Base-by-base conservation (phyloP, 768 basidiomycete genomes). In the Auricularia cornea region DNA sequence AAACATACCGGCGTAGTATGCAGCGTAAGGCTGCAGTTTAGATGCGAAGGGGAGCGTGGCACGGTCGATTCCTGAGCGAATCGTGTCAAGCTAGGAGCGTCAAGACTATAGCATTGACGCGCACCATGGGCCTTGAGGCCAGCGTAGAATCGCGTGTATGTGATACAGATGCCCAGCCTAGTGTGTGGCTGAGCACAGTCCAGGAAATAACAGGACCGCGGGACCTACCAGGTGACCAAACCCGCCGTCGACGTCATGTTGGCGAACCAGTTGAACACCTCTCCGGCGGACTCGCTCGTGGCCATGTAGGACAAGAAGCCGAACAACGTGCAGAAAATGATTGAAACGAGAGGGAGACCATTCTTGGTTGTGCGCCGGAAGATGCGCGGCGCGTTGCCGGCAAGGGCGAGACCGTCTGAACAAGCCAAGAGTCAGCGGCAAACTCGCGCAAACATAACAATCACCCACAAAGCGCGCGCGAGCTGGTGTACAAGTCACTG, bases 401-500 rank as follows among this genome's bases (percentile, higher is more conserved):
- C 79, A 18, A 81, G 69, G 29, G 94, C 89, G 63, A 98, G 81
- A 60, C 92, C 93, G 73, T 95, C 90, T 89, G 64, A 41, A 51
- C 20, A 26, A 61, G 33, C 3, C 10, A 38, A 38, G 30, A 20
- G 6, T 3, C 41, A 51, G 33, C 62, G 52, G 18, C 41, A 54
- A 62, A 56, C 61, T 60, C 26, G 3, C n/a, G 40, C 65, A 61
- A 41, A 62, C 56, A 38, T 32, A 48, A 30, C n/a, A n/a, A n/a
- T n/a, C n/a, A 79, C 87, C 68, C 66, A 90, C 89, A 95, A 10
- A 98, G 80, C 0, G 89, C 90, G 62, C 90, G 86, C 20, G 93
- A 94, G 56, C 88, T 88, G 3, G 92, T 94, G 76, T 93, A 96
- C 56, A 97, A 73, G 72, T 96, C 93, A 72, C 88, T 90, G 28